Evolutionary conservation across 2,329 filamentous ascomycete species (phyloP).

Genomic region (Colletotrichum viniferum): DNA sequence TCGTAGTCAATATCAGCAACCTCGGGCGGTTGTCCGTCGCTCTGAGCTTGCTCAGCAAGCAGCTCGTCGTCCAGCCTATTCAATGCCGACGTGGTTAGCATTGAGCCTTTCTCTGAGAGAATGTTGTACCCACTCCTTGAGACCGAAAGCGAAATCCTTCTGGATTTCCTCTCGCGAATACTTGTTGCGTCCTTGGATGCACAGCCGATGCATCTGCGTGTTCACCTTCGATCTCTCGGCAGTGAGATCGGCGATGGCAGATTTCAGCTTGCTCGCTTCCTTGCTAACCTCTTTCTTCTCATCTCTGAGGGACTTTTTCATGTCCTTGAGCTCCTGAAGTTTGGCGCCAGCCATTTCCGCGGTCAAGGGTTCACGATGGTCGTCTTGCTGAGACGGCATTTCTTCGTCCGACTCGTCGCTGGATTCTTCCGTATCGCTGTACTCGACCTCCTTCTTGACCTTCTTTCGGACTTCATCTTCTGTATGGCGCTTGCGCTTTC

Average conservation of each 20-base stretch:
- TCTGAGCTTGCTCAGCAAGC: neutral
- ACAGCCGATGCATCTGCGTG: conserved; percentile 25
- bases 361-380: neutral
- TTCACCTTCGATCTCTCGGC: neutral
- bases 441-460: neutral
- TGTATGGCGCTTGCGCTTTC: neutral
- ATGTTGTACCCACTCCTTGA: conserved; percentile 49
- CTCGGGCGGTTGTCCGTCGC: neutral
- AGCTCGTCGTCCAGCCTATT: conserved; percentile 9
- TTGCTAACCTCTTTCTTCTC: neutral
- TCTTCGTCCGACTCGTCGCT: neutral
- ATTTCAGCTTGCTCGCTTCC: neutral
- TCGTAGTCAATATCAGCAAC: conserved; percentile 59
- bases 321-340: neutral
- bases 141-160: conserved; percentile 26
- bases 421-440: neutral
- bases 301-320: neutral
- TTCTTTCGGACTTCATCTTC: neutral
- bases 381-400: neutral
- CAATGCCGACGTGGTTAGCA: conserved; percentile 38
- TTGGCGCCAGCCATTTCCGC: neutral
- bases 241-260: neutral
- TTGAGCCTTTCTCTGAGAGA: conserved; percentile 46
- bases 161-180: conserved; percentile 44
- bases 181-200: conserved; percentile 60